Conservation (phyloP, 805 yeast species). For the Metschnikowia borealis region DNA sequence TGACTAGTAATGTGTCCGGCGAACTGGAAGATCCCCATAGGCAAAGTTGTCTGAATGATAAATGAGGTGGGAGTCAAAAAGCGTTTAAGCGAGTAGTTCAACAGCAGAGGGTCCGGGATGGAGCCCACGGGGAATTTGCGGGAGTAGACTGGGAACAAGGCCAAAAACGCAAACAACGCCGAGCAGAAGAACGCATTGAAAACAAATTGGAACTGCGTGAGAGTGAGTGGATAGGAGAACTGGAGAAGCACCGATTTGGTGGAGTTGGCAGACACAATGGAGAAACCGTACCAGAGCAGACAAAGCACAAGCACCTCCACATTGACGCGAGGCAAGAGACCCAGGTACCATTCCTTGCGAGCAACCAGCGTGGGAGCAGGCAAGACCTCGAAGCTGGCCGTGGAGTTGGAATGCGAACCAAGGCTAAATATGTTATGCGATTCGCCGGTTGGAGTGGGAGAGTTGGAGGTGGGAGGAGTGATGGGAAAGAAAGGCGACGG, state of each 20-base stretch:
- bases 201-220: conserved; percentile 83
- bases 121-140: conserved; percentile 16
- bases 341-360: conserved; percentile 2
- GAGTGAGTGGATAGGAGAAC: conserved; percentile 79
- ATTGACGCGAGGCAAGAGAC: conserved; percentile 11
- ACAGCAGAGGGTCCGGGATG: conserved; percentile 18
- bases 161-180: conserved; percentile 35
- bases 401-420: conserved; percentile 13
- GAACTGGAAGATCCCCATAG: conserved; percentile 94
- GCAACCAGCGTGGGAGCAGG: neutral
- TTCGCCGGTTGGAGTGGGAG: conserved; percentile 31
- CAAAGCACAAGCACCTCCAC: conserved; percentile 43
- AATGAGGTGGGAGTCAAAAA: conserved; percentile 53
- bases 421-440: conserved; percentile 9
- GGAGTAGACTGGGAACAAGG: conserved; percentile 22
- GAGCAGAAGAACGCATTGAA: conserved; percentile 64
- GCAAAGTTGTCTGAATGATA: conserved; percentile 66
- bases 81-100: conserved; percentile 24
- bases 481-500: conserved; percentile 18
- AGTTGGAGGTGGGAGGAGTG: conserved; percentile 34
- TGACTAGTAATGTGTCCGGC: conserved; percentile 89
- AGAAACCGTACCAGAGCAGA: conserved; percentile 70
- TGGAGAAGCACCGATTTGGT: conserved; percentile 69
- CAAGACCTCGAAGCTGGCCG: conserved; percentile 11
- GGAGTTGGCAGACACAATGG: conserved; percentile 78